Base-by-base conservation (phyloP, 345 rosid species). In the Carallia brachiata region DNA sequence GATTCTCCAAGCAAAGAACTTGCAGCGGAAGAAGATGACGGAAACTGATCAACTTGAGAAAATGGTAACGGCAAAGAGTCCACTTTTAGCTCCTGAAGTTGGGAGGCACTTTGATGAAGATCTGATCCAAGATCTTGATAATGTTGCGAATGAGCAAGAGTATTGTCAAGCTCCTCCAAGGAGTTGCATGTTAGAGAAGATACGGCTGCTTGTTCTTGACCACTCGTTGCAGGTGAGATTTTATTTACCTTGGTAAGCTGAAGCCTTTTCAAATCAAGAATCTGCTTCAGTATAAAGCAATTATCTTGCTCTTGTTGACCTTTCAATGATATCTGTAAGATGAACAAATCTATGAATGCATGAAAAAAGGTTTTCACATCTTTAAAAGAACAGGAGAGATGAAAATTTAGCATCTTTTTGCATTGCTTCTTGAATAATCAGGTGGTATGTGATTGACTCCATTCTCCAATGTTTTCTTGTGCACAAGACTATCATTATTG, bases 181-280 rank as follows among this genome's bases (percentile, higher is more conserved):
- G 72, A 62, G 53, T 30, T 48, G 50, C 52, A 56, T n/a, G 61
- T 31, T 23, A 77, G 74, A 8, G 75, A 72, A 34, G 78, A 62
- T 12, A 63, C 32, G 61, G 69, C 74, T 30, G 34, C 70, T 66
- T 84, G 70, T 64, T 69, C 82, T 62, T 62, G 61, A 61, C 66
- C 53, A 28, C 68, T 15, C 10, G 61, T 62, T 36, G 75, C 13
- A 12, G 81, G 77, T 3, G 70, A 68, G 54, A 6, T 44, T 36
- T 50, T 39, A 40, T 67, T 75, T 63, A 71, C 77, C 70, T 85
- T 85, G 28, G 50, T 81, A 8, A 84, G 84, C 75, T 84, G 87
- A 80, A 88, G 79, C 77, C 70, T 84, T 77, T 84, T 79, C 81
- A 89, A 65, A 73, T 87, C 88, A 69, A 89, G 88, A 81, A 93